phyloP scores from a whole-genome alignment of 2,329 filamentous ascomycete genomes.

The Verticillium isaacii region DNA sequence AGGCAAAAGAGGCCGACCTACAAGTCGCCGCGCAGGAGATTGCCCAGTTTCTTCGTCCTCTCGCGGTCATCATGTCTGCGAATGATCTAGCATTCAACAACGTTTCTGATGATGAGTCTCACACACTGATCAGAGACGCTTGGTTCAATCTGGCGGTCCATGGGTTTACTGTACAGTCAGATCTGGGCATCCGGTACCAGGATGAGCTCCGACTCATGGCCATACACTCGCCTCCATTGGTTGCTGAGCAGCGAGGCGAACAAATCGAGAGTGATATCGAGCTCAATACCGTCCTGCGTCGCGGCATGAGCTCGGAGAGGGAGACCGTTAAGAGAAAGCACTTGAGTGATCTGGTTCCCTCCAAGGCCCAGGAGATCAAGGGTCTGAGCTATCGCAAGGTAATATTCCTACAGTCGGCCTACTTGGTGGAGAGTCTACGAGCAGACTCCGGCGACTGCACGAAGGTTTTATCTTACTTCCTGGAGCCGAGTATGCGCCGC shows the following conservation, averaged over 20 bases:
- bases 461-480: conserved; percentile 83
- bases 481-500: conserved; percentile 78
- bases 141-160: conserved; percentile 99
- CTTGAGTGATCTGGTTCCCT: conserved; percentile 68
- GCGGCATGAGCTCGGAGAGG: conserved; percentile 77
- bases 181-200: conserved; percentile 66
- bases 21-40: conserved; percentile 85
- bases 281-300: conserved; percentile 85
- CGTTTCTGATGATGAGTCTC: conserved; percentile 60
- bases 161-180: conserved; percentile 74
- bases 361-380: conserved; percentile 73
- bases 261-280: conserved; percentile 95
- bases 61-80: conserved; percentile 77
- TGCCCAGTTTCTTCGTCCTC: conserved; percentile 75
- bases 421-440: conserved; percentile 83
- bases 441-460: conserved; percentile 86
- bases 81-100: conserved; percentile 50
- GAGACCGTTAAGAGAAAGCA: conserved; percentile 76
- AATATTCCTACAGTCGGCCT: conserved; percentile 86
- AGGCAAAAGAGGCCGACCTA: conserved; percentile 71
- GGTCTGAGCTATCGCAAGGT: conserved; percentile 82
- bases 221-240: conserved; percentile 78
- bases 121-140: conserved; percentile 76
- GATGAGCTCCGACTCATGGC: conserved; percentile 81
- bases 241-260: conserved; percentile 83